phyloP scores from a whole-genome alignment of 106 monocot genomes.

The Dendrobium officinale region DNA sequence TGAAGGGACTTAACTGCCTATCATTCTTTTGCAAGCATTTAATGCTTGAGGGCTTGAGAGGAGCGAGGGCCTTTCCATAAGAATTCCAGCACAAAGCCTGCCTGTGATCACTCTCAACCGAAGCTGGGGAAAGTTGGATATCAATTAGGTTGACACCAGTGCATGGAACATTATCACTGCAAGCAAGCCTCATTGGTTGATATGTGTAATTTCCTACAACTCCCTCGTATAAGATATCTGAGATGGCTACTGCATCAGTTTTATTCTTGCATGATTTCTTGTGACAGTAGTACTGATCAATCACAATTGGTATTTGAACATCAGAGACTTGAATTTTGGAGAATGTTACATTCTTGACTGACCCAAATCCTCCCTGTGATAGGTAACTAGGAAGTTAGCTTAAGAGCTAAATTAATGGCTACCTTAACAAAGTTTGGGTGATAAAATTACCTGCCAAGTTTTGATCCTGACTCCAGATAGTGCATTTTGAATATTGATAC shows the following conservation, averaged over 20 bases:
- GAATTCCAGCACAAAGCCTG: constrained; percentile 38
- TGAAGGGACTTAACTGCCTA: constrained; percentile 18
- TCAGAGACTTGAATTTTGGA: constrained; percentile 34
- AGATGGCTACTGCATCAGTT: constrained; percentile 35
- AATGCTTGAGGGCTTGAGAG: constrained; percentile 10
- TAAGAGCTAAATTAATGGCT: background rate
- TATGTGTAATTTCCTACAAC: constrained; percentile 34
- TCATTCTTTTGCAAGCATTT: constrained; percentile 20
- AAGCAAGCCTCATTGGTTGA: constrained; percentile 38
- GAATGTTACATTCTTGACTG: constrained; percentile 47
- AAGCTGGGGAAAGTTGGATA: constrained; percentile 24
- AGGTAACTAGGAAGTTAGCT: background rate
- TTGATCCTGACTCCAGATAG: constrained; percentile 64
- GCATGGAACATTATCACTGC: constrained; percentile 50
- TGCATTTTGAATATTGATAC: constrained; percentile 30
- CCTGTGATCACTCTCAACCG: background rate
- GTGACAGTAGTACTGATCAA: constrained; percentile 63
- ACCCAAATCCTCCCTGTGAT: constrained; percentile 46
- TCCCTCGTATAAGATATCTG: constrained; percentile 18
- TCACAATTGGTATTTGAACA: constrained; percentile 40
- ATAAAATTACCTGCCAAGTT: constrained; percentile 59
- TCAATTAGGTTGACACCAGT: constrained; percentile 4
- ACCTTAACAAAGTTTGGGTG: background rate
- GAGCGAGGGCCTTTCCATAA: constrained; percentile 22
- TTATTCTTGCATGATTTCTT: constrained; percentile 34